Evolutionary conservation across 306 rosid species (phyloP).

Genomic region (Abrus precatorius): DNA sequence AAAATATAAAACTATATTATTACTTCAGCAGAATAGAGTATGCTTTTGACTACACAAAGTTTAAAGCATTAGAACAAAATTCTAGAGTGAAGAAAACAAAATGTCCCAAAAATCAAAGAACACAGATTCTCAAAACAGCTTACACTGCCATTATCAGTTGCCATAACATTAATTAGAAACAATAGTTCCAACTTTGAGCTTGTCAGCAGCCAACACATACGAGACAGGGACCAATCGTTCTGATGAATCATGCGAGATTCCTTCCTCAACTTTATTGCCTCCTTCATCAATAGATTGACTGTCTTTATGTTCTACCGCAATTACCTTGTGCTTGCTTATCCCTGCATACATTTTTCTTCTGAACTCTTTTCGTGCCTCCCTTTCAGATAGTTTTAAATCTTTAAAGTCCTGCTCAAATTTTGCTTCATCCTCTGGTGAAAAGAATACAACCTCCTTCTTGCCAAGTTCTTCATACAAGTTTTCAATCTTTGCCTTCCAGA

Average conservation of each 20-base stretch:
- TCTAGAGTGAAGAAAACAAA: conserved; percentile 14
- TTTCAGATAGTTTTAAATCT: conserved; percentile 72
- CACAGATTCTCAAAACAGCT: conserved; percentile 18
- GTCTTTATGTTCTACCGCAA: conserved; percentile 47
- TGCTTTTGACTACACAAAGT: conserved; percentile 26
- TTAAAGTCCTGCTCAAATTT: conserved; percentile 72
- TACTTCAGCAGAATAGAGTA: conserved; percentile 20
- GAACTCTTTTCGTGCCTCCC: conserved; percentile 67
- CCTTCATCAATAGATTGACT: conserved; percentile 50
- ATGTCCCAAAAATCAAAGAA: conserved; percentile 29
- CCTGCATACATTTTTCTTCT: conserved; percentile 63
- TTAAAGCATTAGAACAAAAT: conserved; percentile 14
- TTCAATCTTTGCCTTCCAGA: conserved; percentile 93
- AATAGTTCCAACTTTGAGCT: conserved; percentile 49
- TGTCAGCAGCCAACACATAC: conserved; percentile 54
- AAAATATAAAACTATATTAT: conserved; percentile 2
- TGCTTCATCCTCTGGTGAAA: conserved; percentile 75
- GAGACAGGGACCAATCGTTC: conserved; percentile 60
- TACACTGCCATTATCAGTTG: conserved; percentile 31
- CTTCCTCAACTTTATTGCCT: conserved; percentile 33
- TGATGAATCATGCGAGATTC: conserved; percentile 46
- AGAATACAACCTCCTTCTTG: conserved; percentile 72
- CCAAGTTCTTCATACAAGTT: conserved; percentile 80
- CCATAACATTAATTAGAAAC: conserved; percentile 45
- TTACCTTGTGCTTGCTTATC: conserved; percentile 58